These are phyloP conservation scores for Monosporascus sp. DNA, from an alignment of 2,329 filamentous ascomycete species.

Conservation along the genomic window DNA sequence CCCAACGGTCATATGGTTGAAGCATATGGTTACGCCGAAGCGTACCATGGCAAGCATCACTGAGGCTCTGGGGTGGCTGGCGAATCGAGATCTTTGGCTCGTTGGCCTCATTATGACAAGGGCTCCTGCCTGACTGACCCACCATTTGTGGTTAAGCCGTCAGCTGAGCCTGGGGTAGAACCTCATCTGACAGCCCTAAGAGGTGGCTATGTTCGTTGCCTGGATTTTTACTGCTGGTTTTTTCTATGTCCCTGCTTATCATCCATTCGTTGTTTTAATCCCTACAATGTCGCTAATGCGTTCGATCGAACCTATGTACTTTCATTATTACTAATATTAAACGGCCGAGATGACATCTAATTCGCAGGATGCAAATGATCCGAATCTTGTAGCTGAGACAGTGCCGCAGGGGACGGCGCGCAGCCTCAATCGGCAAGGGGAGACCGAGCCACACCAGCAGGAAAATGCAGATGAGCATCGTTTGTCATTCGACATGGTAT, in stretches of 20 bases:
- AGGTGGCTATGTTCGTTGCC: not conserved
- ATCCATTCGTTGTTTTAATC: not conserved
- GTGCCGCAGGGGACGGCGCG: slow-evolving; percentile 1
- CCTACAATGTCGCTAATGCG: not conserved
- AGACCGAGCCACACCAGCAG: not conserved
- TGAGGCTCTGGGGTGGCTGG: no score
- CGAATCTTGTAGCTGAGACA: slow-evolving; percentile 2
- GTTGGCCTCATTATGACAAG: not conserved
- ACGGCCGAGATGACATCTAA: slow-evolving; percentile 1
- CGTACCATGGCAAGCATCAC: no score
- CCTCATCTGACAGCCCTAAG: not conserved
- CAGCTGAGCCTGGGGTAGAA: not conserved
- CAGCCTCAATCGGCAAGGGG: not conserved
- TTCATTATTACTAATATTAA: not conserved
- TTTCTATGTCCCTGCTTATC: not conserved
- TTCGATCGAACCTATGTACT: not conserved
- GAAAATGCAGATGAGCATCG: not conserved
- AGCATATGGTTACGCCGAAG: no score
- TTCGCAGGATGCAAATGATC: not conserved
- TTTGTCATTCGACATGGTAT: not conserved
- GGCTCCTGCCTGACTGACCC: not conserved
- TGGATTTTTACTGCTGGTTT: not conserved
- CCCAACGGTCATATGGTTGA: no score
- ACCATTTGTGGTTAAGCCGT: not conserved
- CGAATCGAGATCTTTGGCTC: no score